Evolutionary conservation across 805 yeast genomes (phyloP), one percentile per base, ranked within the genome.

Genomic region (Pichia exigua): DNA sequence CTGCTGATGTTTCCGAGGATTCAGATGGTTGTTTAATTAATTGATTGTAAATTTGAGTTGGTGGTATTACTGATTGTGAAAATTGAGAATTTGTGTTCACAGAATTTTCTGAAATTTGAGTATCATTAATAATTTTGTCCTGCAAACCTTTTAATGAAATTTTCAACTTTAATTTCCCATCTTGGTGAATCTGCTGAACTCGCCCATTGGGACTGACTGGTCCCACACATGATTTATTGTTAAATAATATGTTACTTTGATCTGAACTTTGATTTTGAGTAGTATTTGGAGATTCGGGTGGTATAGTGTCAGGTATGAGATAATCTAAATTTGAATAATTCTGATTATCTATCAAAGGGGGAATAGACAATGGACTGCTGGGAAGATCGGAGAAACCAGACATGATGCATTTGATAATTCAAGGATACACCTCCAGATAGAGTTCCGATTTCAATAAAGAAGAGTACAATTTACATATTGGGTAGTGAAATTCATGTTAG

Each of bases 71-170:
- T n/a, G 39, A 35, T 7, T 35, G 39, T 17, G 39, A n/a, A n/a
- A n/a, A 3, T 35, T 35, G 39, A 35, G 39, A 35, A 35, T 17
- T 17, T 4, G 11, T 35, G 20, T 35, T 35, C 5, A 35, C 18
- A 35, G 39, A 35, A 35, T 15, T 18, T 42, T 47, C 45, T 28
- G 49, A 47, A 4, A 24, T 15, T 28, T 13, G 24, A 20, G 12
- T 28, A 30, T n/a, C 30, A 27, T 15, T 30, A 30, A 4, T 30
- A 12, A 5, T 3, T 30, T 22, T 21, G 13, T 28, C 49, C 24
- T 45, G 44, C 17, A 50, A 39, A 15, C 53, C 53, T 47, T 39
- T 50, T 15, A 50, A 44, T 11, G 49, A 45, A 7, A 50, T 50
- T 39, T 44, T 50, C 21, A 50, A 18, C 24, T 42, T 50, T 6